Conservation (phyloP, 139 green algal species). For the Pleodorina starrii region DNA sequence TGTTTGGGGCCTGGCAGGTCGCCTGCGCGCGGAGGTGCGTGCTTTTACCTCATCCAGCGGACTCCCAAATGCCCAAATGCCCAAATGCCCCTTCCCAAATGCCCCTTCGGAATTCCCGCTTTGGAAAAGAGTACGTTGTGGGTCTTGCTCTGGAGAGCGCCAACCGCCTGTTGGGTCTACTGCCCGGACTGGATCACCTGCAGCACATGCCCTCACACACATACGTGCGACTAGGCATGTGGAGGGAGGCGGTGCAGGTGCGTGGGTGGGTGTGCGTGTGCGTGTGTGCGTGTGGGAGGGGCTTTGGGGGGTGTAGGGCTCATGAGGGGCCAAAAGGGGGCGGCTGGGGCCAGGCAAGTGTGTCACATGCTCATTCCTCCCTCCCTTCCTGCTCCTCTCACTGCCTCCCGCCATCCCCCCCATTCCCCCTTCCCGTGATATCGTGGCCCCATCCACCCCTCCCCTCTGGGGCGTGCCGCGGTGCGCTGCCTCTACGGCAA, state of each 20-base stretch:
- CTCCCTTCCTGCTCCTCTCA: neutral
- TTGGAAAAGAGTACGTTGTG: neutral
- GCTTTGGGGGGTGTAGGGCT: neutral
- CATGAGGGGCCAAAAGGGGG: neutral
- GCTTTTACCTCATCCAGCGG: neutral
- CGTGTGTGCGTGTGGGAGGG: neutral
- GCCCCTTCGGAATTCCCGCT: neutral
- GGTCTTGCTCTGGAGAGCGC: neutral
- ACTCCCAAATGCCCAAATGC: neutral
- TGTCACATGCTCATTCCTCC: no score
- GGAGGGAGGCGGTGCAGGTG: conserved; percentile 52
- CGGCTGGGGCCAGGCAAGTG: no score
- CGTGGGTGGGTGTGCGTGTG: neutral
- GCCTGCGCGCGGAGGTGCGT: neutral
- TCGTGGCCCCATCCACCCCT: neutral
- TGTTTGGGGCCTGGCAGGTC: neutral
- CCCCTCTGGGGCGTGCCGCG: neutral
- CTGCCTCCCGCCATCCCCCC: no score
- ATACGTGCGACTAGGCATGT: conserved; percentile 60
- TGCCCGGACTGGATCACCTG: conserved; percentile 58
- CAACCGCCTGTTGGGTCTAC: neutral
- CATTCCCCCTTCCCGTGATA: no score
- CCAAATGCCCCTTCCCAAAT: neutral
- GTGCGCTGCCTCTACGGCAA: no score
- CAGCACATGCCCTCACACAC: conserved; percentile 72